Evolutionary conservation across 345 rosid species (phyloP).

Genomic region (Excoecaria cochinchinensis): DNA sequence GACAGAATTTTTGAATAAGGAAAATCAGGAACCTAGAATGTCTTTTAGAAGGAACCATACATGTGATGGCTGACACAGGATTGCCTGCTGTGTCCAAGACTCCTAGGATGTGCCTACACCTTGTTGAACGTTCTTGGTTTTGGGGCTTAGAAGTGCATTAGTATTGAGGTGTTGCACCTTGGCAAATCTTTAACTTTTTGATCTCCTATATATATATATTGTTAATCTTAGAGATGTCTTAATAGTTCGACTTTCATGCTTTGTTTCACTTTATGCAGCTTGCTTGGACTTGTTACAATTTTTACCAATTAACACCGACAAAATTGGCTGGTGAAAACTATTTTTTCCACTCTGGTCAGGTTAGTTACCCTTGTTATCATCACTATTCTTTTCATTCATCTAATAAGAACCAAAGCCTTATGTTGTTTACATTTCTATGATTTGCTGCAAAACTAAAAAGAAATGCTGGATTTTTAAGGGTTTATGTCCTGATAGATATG

Average conservation of each 20-base stretch:
- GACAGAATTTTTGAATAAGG: not conserved
- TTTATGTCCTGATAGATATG: not conserved
- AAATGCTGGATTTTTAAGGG: not conserved
- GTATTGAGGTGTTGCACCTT: not conserved
- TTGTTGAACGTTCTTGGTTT: not conserved
- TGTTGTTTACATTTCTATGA: not conserved
- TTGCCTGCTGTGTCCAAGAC: not conserved
- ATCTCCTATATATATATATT: not conserved
- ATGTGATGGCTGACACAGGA: not conserved
- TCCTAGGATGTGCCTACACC: not conserved
- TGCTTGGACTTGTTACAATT: constrained; percentile 98
- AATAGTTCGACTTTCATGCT: not conserved
- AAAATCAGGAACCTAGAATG: not conserved
- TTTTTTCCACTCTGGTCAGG: constrained; percentile 76
- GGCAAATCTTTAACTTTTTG: not conserved
- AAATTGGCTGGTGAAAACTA: constrained; percentile 98
- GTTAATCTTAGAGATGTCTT: not conserved
- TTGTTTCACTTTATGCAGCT: constrained; percentile 51
- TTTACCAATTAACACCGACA: constrained; percentile 88
- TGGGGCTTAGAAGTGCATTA: not conserved
- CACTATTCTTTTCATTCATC: not conserved
- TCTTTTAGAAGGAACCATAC: not conserved
- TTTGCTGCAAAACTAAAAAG: not conserved
- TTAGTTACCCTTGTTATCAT: constrained; percentile 17
- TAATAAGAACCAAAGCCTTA: not conserved